phyloP scores from a whole-genome alignment of 2,329 filamentous ascomycete genomes.

The Nannizziopsis arthrosporioides region DNA sequence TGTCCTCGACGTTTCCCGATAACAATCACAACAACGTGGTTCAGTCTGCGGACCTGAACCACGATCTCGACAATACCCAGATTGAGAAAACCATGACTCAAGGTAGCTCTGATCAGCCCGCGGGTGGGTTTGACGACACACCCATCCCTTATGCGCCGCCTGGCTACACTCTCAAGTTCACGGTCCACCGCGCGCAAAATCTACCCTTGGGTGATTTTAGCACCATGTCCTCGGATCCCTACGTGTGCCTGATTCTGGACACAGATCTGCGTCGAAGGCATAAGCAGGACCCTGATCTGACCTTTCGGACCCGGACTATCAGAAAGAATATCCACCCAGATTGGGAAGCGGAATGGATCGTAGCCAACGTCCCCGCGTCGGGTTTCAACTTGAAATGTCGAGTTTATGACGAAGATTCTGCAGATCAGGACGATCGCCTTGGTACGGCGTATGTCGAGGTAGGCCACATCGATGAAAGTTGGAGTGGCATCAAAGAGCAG shows the following conservation, averaged over 20 bases:
- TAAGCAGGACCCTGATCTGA: constrained; percentile 61
- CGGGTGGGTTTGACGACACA: constrained; percentile 69
- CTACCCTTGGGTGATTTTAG: constrained; percentile 72
- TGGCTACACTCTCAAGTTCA: constrained; percentile 76
- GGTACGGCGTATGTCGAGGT: constrained; percentile 71
- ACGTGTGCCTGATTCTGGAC: constrained; percentile 62
- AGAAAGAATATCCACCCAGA: constrained; percentile 59
- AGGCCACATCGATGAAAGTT: constrained; percentile 48
- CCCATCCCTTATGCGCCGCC: constrained; percentile 62
- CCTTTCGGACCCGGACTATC: constrained; percentile 64
- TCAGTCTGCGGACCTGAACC: background rate
- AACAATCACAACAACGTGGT: background rate
- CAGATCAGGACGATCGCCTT: constrained; percentile 74
- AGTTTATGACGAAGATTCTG: constrained; percentile 80
- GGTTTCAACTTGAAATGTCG: constrained; percentile 78
- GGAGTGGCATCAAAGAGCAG: constrained; percentile 55
- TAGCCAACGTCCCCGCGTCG: constrained; percentile 69
- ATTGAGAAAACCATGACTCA: constrained; percentile 2
- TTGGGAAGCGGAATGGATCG: constrained; percentile 79
- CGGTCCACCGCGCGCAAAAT: constrained; percentile 67
- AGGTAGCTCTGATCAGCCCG: constrained; percentile 36
- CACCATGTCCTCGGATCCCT: constrained; percentile 72
- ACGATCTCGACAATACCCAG: background rate
- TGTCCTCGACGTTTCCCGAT: background rate
- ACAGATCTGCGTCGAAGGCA: constrained; percentile 61